phyloP scores from a whole-genome alignment of 108 stramenopile species.

The Stephanodiscus minutulus region DNA sequence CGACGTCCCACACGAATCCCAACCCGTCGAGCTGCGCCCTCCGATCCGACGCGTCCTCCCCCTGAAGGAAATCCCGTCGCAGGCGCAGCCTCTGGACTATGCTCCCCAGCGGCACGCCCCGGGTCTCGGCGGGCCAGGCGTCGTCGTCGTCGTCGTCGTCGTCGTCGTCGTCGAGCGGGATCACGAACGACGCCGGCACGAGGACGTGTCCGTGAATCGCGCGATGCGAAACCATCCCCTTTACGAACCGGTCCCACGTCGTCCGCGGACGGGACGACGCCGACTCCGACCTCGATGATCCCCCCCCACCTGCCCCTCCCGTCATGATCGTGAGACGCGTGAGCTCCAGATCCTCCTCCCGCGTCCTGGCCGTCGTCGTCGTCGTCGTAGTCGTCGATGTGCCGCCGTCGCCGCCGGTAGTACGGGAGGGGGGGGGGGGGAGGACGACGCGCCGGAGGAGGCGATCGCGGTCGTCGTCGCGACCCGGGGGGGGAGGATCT shows the following conservation, averaged over 20 bases:
- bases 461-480: too few relatives aligned
- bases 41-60: constrained; percentile 37
- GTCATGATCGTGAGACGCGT: too few relatives aligned
- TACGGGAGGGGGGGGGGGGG: too few relatives aligned
- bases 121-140: constrained; percentile 64
- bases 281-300: too few relatives aligned
- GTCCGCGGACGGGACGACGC: too few relatives aligned
- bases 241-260: constrained; percentile 76
- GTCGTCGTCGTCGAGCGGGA: constrained; percentile 55
- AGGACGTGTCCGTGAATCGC: constrained; percentile 55
- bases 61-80: constrained; percentile 68
- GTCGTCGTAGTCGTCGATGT: too few relatives aligned
- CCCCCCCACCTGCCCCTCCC: background rate
- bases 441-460: too few relatives aligned
- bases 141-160: constrained; percentile 17
- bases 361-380: background rate
- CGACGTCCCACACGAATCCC: constrained; percentile 80
- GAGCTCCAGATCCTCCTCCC: background rate
- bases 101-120: constrained; percentile 73
- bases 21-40: constrained; percentile 65
- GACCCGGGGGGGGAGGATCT: too few relatives aligned
- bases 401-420: too few relatives aligned
- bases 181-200: constrained; percentile 74
- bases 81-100: constrained; percentile 66
- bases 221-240: constrained; percentile 63